Evolutionary conservation across 768 basidiomycete genomes (phyloP).

Genomic region (Suillus americanus): DNA sequence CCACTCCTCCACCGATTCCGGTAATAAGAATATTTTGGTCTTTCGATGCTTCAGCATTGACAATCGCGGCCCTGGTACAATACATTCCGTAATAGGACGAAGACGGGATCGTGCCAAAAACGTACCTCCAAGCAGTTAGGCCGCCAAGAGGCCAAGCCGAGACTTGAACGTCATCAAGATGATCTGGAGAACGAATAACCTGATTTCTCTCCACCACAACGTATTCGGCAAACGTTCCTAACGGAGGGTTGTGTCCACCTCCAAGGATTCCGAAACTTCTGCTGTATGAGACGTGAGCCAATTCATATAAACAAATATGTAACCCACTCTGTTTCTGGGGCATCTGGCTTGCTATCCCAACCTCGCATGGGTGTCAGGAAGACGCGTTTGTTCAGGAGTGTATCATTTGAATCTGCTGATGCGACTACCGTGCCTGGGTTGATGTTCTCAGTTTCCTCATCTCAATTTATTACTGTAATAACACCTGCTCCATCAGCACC

Average conservation of each 20-base stretch:
- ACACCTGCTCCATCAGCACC: constrained; percentile 77
- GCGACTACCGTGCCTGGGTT: constrained; percentile 61
- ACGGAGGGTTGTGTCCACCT: constrained; percentile 45
- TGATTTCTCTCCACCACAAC: constrained; percentile 70
- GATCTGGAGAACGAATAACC: constrained; percentile 61
- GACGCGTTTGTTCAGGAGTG: constrained; percentile 61
- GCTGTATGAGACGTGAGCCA: constrained; percentile 4
- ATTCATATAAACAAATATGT: not conserved
- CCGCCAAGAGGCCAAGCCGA: constrained; percentile 80
- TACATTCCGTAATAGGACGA: not conserved
- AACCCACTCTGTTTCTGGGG: constrained; percentile 63
- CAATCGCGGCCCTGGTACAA: constrained; percentile 53
- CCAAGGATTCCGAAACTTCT: constrained; percentile 69
- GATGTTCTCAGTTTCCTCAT: not conserved
- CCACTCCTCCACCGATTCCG: constrained; percentile 84
- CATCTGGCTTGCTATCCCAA: constrained; percentile 66
- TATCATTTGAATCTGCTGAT: constrained; percentile 50
- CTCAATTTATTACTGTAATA: not conserved
- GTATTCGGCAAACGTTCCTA: constrained; percentile 79
- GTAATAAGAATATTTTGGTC: constrained; percentile 80
- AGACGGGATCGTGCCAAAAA: not conserved
- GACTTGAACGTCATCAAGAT: constrained; percentile 65
- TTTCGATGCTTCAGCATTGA: constrained; percentile 60
- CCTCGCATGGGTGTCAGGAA: constrained; percentile 77
- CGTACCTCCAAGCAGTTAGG: constrained; percentile 82